phyloP scores from a whole-genome alignment of 768 basidiomycete genomes.

The Pleurotus sapidus region DNA sequence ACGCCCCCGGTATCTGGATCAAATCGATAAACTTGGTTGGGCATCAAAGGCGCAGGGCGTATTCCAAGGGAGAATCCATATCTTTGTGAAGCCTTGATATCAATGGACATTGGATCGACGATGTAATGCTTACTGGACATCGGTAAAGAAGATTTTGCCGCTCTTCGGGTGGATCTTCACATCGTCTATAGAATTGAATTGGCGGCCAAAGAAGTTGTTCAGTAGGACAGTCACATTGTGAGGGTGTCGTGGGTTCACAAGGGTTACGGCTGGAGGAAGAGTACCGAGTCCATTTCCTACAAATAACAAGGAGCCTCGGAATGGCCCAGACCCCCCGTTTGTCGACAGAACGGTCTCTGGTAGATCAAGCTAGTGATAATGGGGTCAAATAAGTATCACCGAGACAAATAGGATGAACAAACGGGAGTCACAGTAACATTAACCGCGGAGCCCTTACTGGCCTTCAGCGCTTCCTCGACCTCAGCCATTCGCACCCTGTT shows the following conservation, averaged over 20 bases:
- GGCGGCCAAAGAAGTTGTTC: conserved; percentile 76
- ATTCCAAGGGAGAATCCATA: conserved; percentile 66
- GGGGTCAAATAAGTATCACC: neutral
- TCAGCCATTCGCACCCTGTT: conserved; percentile 60
- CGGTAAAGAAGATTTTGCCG: conserved; percentile 74
- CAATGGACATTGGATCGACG: neutral
- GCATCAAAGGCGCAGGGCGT: conserved; percentile 62
- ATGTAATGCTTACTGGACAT: conserved; percentile 48
- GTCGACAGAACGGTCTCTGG: conserved; percentile 65
- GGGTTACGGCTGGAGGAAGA: conserved; percentile 56
- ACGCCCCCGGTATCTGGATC: conserved; percentile 63
- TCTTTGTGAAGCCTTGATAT: conserved; percentile 26
- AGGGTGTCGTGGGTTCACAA: conserved; percentile 62
- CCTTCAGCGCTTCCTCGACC: conserved; percentile 42
- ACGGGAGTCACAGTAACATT: conserved; percentile 48
- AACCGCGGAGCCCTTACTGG: conserved; percentile 28
- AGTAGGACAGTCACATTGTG: conserved; percentile 67
- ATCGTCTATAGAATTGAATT: conserved; percentile 83
- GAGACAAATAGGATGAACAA: conserved; percentile 10
- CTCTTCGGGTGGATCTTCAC: conserved; percentile 65
- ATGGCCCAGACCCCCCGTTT: conserved; percentile 66
- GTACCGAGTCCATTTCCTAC: conserved; percentile 63
- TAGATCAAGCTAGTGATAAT: conserved; percentile 47
- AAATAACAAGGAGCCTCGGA: conserved; percentile 54
- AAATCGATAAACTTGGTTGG: conserved; percentile 76